Evolutionary conservation across 176 grass and related monocot genomes (phyloP), one percentile per base, ranked within the genome.

Genomic region (Musa schizocarpa): DNA sequence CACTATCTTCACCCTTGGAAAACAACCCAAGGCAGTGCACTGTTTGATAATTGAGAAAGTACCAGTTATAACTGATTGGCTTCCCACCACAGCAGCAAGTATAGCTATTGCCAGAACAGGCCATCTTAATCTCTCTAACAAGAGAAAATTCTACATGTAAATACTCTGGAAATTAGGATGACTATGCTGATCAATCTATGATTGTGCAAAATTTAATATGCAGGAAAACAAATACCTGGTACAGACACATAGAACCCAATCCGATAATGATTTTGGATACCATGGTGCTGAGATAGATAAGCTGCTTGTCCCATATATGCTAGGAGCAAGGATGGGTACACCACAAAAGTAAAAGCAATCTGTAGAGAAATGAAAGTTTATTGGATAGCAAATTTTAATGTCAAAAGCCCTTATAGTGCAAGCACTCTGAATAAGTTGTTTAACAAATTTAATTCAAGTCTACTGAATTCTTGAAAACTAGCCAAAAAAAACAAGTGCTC

Each of bases 241-340:
- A 97, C 94, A 55, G 94, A 97, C 26, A 97, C 88, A 9, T 97
- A 97, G 54, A 97, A 97, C 77, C 90, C 88, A 85, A 97, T 93
- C 72, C 80, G 74, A 68, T 88, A 80, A 74, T 82, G 68, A 57
- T 79, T 83, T 65, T 89, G 82, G 71, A 93, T 90, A 63, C 50
- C 73, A 71, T 93, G 94, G 79, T 97, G 94, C 49, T 50, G 82
- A 50, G 94, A 98, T 70, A 98, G 85, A 82, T 93, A 98, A 75
- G 94, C 94, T 68, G 94, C 94, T 84, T 98, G 94, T 53, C 94
- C 94, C 90, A 93, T 93, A 65, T 98, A 98, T 65, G 94, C 90
- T n/a, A 98, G 84, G 69, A 98, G 73, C 19, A 98, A 82, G 10
- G 94, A 79, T 22, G 90, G 94, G 79, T 98, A 98, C 53, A 98